A percentile compares a stretch with the other conserved stretches of the same genome.
These are phyloP conservation scores for Gnaphalium uliginosum DNA, from an alignment of 129 eudicot genomes.

Conservation along the genomic window DNA sequence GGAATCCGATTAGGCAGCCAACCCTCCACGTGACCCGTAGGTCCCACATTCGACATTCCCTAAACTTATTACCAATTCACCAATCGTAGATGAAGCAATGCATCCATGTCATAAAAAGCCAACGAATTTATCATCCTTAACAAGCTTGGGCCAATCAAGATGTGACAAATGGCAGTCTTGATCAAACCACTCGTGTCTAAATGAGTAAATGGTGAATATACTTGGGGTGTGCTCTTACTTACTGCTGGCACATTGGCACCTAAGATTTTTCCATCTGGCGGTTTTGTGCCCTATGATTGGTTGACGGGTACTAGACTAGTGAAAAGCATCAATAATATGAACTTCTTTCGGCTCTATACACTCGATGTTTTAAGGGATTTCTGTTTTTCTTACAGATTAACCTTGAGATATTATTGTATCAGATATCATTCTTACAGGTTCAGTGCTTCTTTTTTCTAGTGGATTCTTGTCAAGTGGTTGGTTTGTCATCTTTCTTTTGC, in stretches of 20 bases:
- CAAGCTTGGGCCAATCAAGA: constrained; percentile 33
- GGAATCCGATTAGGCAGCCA: constrained; percentile 45
- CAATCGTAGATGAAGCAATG: constrained; percentile 2
- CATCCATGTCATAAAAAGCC: constrained; percentile 30
- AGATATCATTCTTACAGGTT: constrained; percentile 10
- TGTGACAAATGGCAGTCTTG: constrained; percentile 38
- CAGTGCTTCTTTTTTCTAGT: constrained; percentile 26
- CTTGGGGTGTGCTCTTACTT: constrained; percentile 21
- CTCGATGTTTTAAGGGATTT: constrained; percentile 9
- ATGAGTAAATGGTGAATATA: constrained; percentile 27
- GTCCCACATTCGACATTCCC: constrained; percentile 30
- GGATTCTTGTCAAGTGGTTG: constrained; percentile 30
- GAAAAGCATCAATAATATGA: constrained; percentile 20
- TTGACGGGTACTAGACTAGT: constrained; percentile 21
- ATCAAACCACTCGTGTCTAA: constrained; percentile 16
- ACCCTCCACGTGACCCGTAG: constrained; percentile 50
- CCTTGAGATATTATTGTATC: constrained; percentile 28
- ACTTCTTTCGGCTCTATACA: constrained; percentile 13
- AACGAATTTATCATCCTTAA: constrained; percentile 38
- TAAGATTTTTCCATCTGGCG: constrained; percentile 8
- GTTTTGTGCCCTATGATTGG: constrained; percentile 32
- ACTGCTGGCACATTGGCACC: constrained; percentile 20
- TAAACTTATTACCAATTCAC: neutral
- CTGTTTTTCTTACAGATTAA: constrained; percentile 11
- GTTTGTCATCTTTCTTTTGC: constrained; percentile 35